phyloP scores from a whole-genome alignment of 495 filamentous ascomycete species.

The Hyaloscypha hepaticicola region DNA sequence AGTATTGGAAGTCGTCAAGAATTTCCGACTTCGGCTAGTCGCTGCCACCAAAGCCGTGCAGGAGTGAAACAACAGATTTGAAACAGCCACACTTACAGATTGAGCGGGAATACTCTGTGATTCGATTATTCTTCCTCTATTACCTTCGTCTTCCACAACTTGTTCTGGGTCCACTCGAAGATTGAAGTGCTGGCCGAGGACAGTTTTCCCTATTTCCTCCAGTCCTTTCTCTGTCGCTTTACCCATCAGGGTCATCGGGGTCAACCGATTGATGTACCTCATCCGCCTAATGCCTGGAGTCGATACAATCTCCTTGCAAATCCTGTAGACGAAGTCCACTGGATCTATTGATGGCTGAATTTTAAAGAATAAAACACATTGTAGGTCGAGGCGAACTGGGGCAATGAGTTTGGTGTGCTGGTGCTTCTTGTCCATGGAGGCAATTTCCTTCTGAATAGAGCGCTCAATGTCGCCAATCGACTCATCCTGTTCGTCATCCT shows the following conservation, averaged over 20 bases:
- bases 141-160: conserved; percentile 19
- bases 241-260: conserved; percentile 70
- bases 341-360: conserved; percentile 72
- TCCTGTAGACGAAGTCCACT: conserved; percentile 69
- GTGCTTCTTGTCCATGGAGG: conserved; percentile 52
- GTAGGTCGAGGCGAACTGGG: conserved; percentile 67
- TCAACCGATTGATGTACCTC: conserved; percentile 81
- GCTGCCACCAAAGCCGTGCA: too few species aligned
- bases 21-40: not conserved
- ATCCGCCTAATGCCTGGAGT: conserved; percentile 55
- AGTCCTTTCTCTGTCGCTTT: conserved; percentile 79
- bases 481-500: conserved; percentile 37
- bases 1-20: conserved; percentile 1
- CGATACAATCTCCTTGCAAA: conserved; percentile 64
- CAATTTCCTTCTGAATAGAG: conserved; percentile 76
- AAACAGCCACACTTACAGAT: conserved; percentile 1
- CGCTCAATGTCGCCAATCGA: conserved; percentile 70
- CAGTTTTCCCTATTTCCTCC: conserved; percentile 65
- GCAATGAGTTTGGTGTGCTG: conserved; percentile 53
- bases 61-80: not conserved
- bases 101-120: not conserved
- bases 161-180: conserved; percentile 41
- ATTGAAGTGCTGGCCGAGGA: conserved; percentile 74
- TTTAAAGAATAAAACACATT: conserved; percentile 73
- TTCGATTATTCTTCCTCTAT: conserved; percentile 14